Percentiles rank a stretch among this genome's conserved stretches.
These are phyloP conservation scores for Fraxinus paxiana DNA, from an alignment of 305 asterid genomes.

Conservation along the genomic window DNA sequence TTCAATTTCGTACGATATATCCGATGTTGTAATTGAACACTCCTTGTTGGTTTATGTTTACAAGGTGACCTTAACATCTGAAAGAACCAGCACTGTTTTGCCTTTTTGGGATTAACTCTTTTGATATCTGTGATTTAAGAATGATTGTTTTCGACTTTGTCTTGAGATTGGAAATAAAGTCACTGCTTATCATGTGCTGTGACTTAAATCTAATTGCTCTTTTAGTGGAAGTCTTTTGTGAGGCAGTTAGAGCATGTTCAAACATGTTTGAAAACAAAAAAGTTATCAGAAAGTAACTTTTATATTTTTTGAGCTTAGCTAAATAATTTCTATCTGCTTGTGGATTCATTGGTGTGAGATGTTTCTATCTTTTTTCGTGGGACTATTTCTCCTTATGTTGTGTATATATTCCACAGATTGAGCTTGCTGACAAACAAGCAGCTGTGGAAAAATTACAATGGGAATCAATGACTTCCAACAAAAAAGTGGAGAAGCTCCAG, in stretches of 20 bases:
- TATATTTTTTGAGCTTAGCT: neutral
- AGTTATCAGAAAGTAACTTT: neutral
- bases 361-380: neutral
- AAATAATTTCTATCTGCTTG: neutral
- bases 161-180: neutral
- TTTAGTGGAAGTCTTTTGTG: neutral
- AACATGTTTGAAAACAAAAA: neutral
- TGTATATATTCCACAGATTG: conserved; percentile 41
- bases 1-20: neutral
- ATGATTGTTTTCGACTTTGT: neutral
- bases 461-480: conserved; percentile 71
- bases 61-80: neutral
- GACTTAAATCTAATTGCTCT: neutral
- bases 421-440: conserved; percentile 96
- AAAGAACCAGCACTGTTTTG: neutral
- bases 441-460: conserved; percentile 86
- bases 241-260: neutral
- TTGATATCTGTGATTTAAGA: neutral
- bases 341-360: neutral
- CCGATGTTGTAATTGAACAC: neutral
- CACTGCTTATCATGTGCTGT: neutral
- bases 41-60: neutral
- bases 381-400: neutral
- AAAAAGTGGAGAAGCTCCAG: conserved; percentile 69
- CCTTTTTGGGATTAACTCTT: neutral